A percentile compares a stretch with the other conserved stretches of the same genome.
Conservation (phyloP, 1,139 yeast genomes). For the Suhomyces wounanorum region DNA sequence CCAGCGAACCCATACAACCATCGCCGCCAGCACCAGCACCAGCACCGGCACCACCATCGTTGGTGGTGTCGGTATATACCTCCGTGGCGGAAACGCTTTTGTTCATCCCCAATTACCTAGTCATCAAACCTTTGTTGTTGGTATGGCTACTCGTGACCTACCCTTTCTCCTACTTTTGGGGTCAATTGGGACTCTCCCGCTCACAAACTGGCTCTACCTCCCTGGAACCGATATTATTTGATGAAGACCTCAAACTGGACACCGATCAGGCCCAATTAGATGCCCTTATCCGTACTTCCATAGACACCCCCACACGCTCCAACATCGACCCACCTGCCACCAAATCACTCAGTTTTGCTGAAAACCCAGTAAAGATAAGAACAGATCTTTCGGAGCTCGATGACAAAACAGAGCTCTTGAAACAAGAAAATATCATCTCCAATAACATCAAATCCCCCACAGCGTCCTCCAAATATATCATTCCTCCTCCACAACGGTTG, state of each 20-base stretch:
- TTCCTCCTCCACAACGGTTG: slow-evolving; percentile 51
- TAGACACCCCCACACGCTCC: slow-evolving; percentile 1
- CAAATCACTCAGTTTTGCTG: slow-evolving; percentile 9
- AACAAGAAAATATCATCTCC: slow-evolving; percentile 40
- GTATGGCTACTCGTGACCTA: slow-evolving; percentile 48
- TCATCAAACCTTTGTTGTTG: slow-evolving; percentile 47
- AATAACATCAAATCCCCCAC: slow-evolving; percentile 62
- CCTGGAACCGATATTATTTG: slow-evolving; percentile 1
- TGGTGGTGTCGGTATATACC: background rate
- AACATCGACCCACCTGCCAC: background rate
- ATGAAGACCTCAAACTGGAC: slow-evolving; percentile 8
- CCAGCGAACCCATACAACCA: slow-evolving; percentile 8
- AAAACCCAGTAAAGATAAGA: slow-evolving; percentile 8
- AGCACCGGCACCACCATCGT: background rate
- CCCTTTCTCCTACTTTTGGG: slow-evolving; percentile 47
- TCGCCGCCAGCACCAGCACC: background rate
- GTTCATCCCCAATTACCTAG: slow-evolving; percentile 44
- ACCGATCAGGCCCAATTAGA: slow-evolving; percentile 8
- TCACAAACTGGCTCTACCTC: slow-evolving; percentile 1
- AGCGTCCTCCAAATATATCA: slow-evolving; percentile 47
- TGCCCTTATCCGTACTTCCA: slow-evolving; percentile 6
- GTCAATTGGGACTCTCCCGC: slow-evolving; percentile 18
- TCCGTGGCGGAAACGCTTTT: slow-evolving; percentile 22
- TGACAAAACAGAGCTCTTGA: slow-evolving; percentile 46
- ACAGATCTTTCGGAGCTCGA: slow-evolving; percentile 22